Evolutionary conservation across 371 early-diverging fungal genomes (phyloP), one percentile per base, ranked within the genome.

Genomic region (Catenaria anguillulae): DNA sequence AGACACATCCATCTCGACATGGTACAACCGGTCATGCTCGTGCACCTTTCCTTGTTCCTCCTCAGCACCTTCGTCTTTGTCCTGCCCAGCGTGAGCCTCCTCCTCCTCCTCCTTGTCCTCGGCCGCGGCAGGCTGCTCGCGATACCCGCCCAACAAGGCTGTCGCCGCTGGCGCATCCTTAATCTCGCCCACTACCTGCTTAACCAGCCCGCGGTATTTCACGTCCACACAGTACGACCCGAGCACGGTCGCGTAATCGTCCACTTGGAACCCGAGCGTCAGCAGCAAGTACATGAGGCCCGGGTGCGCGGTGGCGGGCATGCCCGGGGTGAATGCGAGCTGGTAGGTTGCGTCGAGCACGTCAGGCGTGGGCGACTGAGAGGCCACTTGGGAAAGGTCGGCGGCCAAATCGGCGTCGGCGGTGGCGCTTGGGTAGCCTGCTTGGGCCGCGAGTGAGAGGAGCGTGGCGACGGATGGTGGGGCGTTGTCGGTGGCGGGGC

Each of bases 221-320:
- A 50, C 52, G 52, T 50, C 52, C 29, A 50, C 52, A 23, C 13
- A 26, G 13, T 29, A 31, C 52, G 50, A 26, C 26, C 52, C 29
- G 26, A 50, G 29, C 29, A 50, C 10, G 0, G 29, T 29, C 13
- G 26, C 52, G 29, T 29, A 50, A 2, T 24, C 31, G 31, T 50
- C 52, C 15, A 50, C 29, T 31, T 50, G 52, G 52, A 50, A 50
- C 52, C 52, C 52, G 31, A 50, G 29, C 52, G 52, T 29, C 52
- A 50, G 26, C 52, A 50, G 29, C 52, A 29, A 4, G 29, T 50
- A 50, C 15, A 50, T 50, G 2, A 50, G 29, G 15, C 12, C 12
- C 29, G 52, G 52, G 2, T 50, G 52, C 12, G 52, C 10, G 13
- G 52, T 29, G 15, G 26, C 13, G 29, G 29, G 29, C 21, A 50